Conservation (phyloP, 139 green algal species). For the Pseudopediastrum boryanum region DNA sequence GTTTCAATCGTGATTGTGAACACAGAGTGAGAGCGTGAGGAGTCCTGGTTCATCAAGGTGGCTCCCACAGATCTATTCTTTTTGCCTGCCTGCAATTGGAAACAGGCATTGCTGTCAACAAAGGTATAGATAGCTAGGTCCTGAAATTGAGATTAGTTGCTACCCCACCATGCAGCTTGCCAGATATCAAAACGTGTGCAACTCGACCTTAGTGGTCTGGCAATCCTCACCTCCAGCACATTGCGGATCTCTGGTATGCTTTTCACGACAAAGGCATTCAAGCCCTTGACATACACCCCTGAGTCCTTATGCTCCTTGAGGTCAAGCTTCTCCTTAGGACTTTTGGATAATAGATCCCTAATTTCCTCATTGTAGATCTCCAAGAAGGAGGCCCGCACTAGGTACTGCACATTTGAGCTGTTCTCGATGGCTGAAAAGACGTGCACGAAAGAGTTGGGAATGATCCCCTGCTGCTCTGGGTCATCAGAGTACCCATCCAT, state of each 20-base stretch:
- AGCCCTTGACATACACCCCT: constrained; percentile 85
- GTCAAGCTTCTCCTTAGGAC: constrained; percentile 71
- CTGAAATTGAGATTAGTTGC: neutral
- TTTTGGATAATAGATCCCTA: constrained; percentile 72
- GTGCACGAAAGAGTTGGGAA: constrained; percentile 79
- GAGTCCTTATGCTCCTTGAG: constrained; percentile 80
- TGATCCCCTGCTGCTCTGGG: constrained; percentile 74
- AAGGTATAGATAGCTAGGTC: neutral
- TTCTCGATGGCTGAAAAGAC: constrained; percentile 77
- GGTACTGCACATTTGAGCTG: constrained; percentile 66
- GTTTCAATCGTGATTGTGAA: constrained; percentile 89
- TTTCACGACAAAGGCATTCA: constrained; percentile 86
- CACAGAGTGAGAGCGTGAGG: constrained; percentile 84
- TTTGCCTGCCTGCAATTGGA: constrained; percentile 68
- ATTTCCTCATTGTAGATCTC: constrained; percentile 95
- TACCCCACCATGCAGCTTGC: neutral
- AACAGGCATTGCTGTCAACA: constrained; percentile 9
- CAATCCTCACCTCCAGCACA: constrained; percentile 73
- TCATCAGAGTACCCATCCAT: constrained; percentile 70
- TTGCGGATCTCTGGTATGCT: constrained; percentile 75
- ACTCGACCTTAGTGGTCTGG: neutral
- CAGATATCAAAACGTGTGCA: neutral
- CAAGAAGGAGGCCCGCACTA: constrained; percentile 82
- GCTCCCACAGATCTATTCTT: constrained; percentile 79
- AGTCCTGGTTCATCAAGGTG: constrained; percentile 92